Base-by-base conservation (phyloP, 2,329 filamentous ascomycete genomes). In the Beauveria sp. region DNA sequence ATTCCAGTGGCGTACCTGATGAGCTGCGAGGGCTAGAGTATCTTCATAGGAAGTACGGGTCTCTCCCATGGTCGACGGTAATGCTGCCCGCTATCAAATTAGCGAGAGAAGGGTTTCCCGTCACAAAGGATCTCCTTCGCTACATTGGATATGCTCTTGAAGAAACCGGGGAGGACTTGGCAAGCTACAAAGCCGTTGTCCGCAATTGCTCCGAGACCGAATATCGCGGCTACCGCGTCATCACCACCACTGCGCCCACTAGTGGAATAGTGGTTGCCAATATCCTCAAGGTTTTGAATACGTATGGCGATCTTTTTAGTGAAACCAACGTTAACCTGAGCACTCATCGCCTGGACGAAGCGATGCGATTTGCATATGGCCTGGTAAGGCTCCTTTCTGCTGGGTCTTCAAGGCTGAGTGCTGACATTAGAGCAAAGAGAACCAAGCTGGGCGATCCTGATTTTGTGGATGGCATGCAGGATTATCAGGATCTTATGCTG, bases 291-390 rank as follows among this genome's bases (percentile, higher is more conserved):
- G 89, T 87, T 28, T 74, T 93, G 46, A 81, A 87, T 64, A 89
- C 88, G 0, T 96, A 92, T 69, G 75, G 82, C 0, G 79, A 78
- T 26, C 85, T 93, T 52, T 86, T 84, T 20, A 75, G 84, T 14
- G 73, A 79, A 1, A 73, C 77, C 1, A 74, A 78, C 3, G 75
- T 77, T 51, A 81, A 82, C 64, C 70, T 91, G 0, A 90, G 86
- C 43, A 90, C 88, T 0, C 91, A 96, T 70, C 79, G 87, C 0
- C 75, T 96, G 20, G 86, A 93, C 65, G 91, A 96, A 76, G 88
- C 90, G 2, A 88, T 96, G 63, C 80, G 89, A 10, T 96, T 93
- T 69, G 90, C 86, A 0, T 96, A 96, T 67, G 91, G 87, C 3
- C 75, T 51, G 28, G 49, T 51, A 20, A 51, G 49, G 20, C 26